These are phyloP conservation scores for Deinandra increscens DNA, from an alignment of 129 eudicot genomes.

Conservation along the genomic window DNA sequence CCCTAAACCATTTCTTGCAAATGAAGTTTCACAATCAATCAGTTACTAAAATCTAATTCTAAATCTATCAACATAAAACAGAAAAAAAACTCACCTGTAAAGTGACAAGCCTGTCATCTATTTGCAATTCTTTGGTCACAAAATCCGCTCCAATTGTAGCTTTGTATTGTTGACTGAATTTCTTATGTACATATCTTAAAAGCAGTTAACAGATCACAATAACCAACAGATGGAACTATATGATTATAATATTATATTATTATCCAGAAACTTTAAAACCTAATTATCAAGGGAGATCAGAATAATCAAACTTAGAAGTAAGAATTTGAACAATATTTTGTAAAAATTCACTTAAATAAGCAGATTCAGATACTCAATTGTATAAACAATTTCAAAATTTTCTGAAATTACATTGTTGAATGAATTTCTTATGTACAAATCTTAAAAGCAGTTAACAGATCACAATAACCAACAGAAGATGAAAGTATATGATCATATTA, in stretches of 20 bases:
- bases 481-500: not conserved
- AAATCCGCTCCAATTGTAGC: conserved; percentile 99
- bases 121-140: conserved; percentile 88
- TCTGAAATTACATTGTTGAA: conserved; percentile 55
- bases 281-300: too few species aligned
- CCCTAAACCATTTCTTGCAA: conserved; percentile 86
- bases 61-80: not conserved
- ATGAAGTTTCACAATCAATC: not conserved
- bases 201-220: conserved; percentile 32
- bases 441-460: conserved; percentile 42
- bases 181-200: conserved; percentile 87
- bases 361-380: conserved; percentile 10
- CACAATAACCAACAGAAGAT: conserved; percentile 22
- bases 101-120: conserved; percentile 89
- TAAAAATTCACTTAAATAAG: not conserved
- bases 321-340: not conserved
- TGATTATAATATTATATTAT: not conserved
- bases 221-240: conserved; percentile 18
- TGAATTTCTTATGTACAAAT: conserved; percentile 92
- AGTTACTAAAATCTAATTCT: conserved; percentile 29
- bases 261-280: not conserved
- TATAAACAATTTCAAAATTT: not conserved
- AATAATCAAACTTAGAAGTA: too few species aligned
- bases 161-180: conserved; percentile 93
- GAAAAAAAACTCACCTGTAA: conserved; percentile 60